phyloP scores from a whole-genome alignment of 345 rosid genomes.

The Aquilaria sinensis region DNA sequence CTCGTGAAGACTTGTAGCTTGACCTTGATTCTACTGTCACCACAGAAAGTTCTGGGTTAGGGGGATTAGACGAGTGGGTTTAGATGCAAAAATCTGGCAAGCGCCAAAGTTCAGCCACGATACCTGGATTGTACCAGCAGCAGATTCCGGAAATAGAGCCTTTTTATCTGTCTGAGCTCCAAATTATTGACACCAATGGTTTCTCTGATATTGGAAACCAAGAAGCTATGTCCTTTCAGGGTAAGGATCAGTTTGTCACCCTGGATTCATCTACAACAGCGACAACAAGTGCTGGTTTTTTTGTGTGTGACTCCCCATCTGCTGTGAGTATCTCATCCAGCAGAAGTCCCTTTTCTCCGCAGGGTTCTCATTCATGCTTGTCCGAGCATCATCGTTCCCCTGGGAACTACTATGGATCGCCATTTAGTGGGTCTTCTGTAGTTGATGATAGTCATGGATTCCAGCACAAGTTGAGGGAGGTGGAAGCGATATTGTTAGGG shows the following conservation, averaged over 20 bases:
- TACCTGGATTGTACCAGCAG: constrained; percentile 47
- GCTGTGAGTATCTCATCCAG: constrained; percentile 56
- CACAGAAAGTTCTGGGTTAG: neutral
- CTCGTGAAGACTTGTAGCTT: neutral
- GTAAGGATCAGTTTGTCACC: constrained; percentile 58
- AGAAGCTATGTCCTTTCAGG: constrained; percentile 42
- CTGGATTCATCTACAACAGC: constrained; percentile 81
- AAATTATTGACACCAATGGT: constrained; percentile 39
- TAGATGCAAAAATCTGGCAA: constrained; percentile 76
- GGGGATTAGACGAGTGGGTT: constrained; percentile 7
- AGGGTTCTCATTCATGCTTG: constrained; percentile 72
- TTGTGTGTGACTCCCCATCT: constrained; percentile 60
- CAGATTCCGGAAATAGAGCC: constrained; percentile 39
- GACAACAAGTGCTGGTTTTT: constrained; percentile 32
- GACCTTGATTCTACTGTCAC: neutral
- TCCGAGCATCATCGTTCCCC: constrained; percentile 73
- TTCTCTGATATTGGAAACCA: constrained; percentile 46
- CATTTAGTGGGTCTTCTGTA: constrained; percentile 62
- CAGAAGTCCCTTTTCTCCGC: constrained; percentile 71
- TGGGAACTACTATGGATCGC: constrained; percentile 63
- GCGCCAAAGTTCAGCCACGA: constrained; percentile 39
- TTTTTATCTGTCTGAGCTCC: constrained; percentile 38
- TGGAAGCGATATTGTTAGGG: constrained; percentile 61
- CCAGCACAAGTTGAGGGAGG: constrained; percentile 60
- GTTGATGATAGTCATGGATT: constrained; percentile 40